A percentile compares a stretch with the other conserved stretches of the same genome.
phyloP scores from a whole-genome alignment of 345 rosid genomes.

The Corchorus capsularis region DNA sequence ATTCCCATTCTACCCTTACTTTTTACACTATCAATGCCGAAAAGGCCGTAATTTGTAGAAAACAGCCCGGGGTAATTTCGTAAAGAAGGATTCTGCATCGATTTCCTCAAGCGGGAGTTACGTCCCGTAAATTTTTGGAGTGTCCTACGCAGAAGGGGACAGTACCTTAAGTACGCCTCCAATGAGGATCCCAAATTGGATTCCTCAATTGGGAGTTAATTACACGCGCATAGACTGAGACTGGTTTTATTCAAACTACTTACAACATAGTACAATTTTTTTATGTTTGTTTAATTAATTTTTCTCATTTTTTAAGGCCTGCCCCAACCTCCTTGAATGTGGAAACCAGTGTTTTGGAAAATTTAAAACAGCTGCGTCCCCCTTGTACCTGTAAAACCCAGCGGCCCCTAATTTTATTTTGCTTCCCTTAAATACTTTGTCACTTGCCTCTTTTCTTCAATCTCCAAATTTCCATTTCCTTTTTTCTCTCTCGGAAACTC shows the following conservation, averaged over 20 bases:
- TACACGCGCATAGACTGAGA: slow-evolving; percentile 24
- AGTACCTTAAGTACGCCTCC: slow-evolving; percentile 17
- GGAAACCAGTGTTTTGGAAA: slow-evolving; percentile 44
- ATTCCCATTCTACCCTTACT: slow-evolving; percentile 23
- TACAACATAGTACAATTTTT: neutral
- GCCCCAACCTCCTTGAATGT: slow-evolving; percentile 32
- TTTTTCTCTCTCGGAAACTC: neutral
- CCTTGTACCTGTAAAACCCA: slow-evolving; percentile 33
- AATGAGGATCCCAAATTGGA: neutral
- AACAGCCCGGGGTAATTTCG: neutral
- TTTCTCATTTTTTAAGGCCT: neutral
- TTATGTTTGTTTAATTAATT: neutral
- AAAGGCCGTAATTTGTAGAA: neutral
- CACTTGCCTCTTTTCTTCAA: slow-evolving; percentile 7
- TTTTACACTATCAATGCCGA: too few relatives aligned
- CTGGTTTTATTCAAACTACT: neutral
- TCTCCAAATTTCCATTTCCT: slow-evolving; percentile 26
- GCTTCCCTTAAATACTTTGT: slow-evolving; percentile 12
- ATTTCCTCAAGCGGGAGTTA: slow-evolving; percentile 12
- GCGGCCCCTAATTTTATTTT: slow-evolving; percentile 28
- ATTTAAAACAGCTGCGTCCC: slow-evolving; percentile 42
- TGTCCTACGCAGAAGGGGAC: slow-evolving; percentile 14
- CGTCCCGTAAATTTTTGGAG: neutral
- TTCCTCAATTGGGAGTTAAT: neutral
- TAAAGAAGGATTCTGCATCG: slow-evolving; percentile 8